Evolutionary conservation across 305 asterid genomes (phyloP).

Genomic region (Fraxinus latifolia): DNA sequence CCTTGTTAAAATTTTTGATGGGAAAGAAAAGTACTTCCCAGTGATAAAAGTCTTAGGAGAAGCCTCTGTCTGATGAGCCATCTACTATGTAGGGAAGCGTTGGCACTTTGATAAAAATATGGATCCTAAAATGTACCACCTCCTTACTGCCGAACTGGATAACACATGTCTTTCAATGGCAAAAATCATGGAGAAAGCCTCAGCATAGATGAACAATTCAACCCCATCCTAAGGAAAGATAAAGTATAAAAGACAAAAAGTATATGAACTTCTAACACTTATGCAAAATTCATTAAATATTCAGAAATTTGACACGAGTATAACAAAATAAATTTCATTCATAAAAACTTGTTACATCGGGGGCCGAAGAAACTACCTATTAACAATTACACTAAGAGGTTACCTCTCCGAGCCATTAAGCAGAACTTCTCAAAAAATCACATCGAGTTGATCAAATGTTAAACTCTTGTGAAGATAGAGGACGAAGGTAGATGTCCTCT

Average conservation of each 20-base stretch:
- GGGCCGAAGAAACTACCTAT: neutral
- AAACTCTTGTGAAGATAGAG: too few species aligned
- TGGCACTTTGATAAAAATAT: neutral
- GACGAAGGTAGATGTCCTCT: too few species aligned
- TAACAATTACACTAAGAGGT: too few species aligned
- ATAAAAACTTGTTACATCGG: neutral
- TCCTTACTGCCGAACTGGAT: neutral
- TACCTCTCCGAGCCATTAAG: too few species aligned
- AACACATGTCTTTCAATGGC: neutral
- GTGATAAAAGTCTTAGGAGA: neutral
- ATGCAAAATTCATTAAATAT: neutral
- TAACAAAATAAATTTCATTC: neutral
- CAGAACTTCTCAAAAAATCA: too few species aligned
- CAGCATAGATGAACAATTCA: neutral
- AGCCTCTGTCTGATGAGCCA: neutral
- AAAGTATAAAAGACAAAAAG: neutral
- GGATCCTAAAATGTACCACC: neutral
- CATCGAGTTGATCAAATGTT: too few species aligned
- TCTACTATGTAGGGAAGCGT: neutral
- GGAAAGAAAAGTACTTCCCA: neutral
- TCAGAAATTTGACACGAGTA: neutral
- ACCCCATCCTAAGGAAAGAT: neutral
- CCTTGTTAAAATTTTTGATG: too few species aligned
- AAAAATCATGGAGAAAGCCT: neutral
- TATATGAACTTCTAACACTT: too few species aligned